phyloP scores from a whole-genome alignment of 2,329 filamentous ascomycete species.

The Diaporthe sp. region DNA sequence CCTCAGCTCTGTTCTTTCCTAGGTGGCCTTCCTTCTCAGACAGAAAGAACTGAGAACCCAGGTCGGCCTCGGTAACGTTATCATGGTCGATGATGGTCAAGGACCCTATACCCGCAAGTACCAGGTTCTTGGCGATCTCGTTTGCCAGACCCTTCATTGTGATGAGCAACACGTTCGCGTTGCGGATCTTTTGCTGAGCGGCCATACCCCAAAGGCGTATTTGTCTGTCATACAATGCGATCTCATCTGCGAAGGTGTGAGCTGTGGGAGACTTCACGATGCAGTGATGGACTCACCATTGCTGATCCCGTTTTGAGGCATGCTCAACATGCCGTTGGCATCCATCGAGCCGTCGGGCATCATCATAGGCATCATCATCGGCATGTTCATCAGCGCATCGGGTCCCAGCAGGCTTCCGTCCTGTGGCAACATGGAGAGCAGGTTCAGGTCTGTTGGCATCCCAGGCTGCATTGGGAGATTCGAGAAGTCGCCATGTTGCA shows the following conservation, averaged over 20 bases:
- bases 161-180: slow-evolving; percentile 90
- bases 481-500: slow-evolving; percentile 38
- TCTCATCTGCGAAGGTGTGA: slow-evolving; percentile 77
- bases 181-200: slow-evolving; percentile 92
- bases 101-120: slow-evolving; percentile 91
- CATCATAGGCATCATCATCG: slow-evolving; percentile 51
- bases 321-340: slow-evolving; percentile 37
- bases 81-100: slow-evolving; percentile 90
- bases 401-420: slow-evolving; percentile 42
- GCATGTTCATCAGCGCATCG: slow-evolving; percentile 47
- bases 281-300: slow-evolving; percentile 35
- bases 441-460: slow-evolving; percentile 42
- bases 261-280: background rate
- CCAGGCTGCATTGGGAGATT: slow-evolving; percentile 39
- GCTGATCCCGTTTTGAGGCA: slow-evolving; percentile 41
- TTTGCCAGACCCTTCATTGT: slow-evolving; percentile 90
- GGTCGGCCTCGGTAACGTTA: slow-evolving; percentile 81
- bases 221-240: slow-evolving; percentile 96
- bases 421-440: slow-evolving; percentile 44
- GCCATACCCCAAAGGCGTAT: slow-evolving; percentile 98
- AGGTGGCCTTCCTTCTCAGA: slow-evolving; percentile 74
- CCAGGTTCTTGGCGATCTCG: slow-evolving; percentile 97
- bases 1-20: slow-evolving; percentile 87
- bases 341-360: slow-evolving; percentile 50
- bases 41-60: slow-evolving; percentile 88